Evolutionary conservation across 2,329 filamentous ascomycete genomes (phyloP).

Genomic region (Allantophomopsis lycopodina): DNA sequence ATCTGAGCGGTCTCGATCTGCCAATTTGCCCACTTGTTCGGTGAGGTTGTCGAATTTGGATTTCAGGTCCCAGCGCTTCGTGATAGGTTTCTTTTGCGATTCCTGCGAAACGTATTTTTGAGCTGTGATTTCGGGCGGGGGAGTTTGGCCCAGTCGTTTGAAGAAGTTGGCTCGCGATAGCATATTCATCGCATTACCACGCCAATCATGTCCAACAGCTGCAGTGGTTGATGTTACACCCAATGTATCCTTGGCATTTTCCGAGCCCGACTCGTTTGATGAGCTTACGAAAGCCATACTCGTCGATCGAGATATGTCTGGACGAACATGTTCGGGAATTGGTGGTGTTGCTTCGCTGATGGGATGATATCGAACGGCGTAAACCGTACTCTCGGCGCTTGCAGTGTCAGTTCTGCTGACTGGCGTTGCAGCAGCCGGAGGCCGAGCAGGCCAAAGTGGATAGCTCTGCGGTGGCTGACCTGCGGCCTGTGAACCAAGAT

Average conservation of each 20-base stretch:
- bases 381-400: slow-evolving; percentile 50
- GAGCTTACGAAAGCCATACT: not conserved
- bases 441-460: slow-evolving; percentile 36
- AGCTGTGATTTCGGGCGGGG: slow-evolving; percentile 17
- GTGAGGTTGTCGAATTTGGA: slow-evolving; percentile 47
- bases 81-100: slow-evolving; percentile 7
- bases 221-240: slow-evolving; percentile 3
- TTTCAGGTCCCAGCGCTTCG: slow-evolving; percentile 38
- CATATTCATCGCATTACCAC: slow-evolving; percentile 7
- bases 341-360: slow-evolving; percentile 31
- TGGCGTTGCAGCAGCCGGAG: slow-evolving; percentile 38
- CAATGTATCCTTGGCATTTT: slow-evolving; percentile 7
- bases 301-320: not conserved
- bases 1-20: slow-evolving; percentile 39
- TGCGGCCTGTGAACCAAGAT: slow-evolving; percentile 2
- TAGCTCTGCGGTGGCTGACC: slow-evolving; percentile 8
- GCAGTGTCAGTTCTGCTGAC: slow-evolving; percentile 48
- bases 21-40: slow-evolving; percentile 43
- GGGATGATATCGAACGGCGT: slow-evolving; percentile 46
- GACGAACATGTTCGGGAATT: not conserved
- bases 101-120: slow-evolving; percentile 9
- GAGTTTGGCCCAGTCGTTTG: slow-evolving; percentile 10
- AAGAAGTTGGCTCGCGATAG: slow-evolving; percentile 15
- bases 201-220: not conserved
- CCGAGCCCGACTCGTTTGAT: slow-evolving; percentile 9